Conservation (phyloP, 192 early-diverging fungal species). For the Phlyctochytrium planicorne region DNA sequence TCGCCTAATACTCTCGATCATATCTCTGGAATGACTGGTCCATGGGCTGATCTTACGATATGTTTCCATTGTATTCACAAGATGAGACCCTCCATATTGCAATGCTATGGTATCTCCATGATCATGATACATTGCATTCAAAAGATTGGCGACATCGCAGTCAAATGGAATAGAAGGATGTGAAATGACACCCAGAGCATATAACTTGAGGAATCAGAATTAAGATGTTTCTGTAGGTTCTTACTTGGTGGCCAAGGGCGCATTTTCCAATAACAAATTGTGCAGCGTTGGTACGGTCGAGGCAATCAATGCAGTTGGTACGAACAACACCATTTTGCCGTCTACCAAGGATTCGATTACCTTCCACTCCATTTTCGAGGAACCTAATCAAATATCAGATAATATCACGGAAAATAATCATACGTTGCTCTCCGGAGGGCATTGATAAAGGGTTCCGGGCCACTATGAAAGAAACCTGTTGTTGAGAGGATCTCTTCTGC, state of each 20-base stretch:
- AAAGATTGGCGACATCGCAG: slow-evolving; percentile 86
- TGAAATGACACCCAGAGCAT: slow-evolving; percentile 81
- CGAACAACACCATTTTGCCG: slow-evolving; percentile 85
- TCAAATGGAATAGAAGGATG: slow-evolving; percentile 83
- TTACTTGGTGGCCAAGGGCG: slow-evolving; percentile 89
- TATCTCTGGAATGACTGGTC: slow-evolving; percentile 93
- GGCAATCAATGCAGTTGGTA: slow-evolving; percentile 97
- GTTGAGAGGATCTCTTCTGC: slow-evolving; percentile 79
- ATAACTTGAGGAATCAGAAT: slow-evolving; percentile 53
- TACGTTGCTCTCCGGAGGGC: slow-evolving; percentile 30
- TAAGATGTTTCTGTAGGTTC: slow-evolving; percentile 15
- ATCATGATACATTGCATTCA: slow-evolving; percentile 97
- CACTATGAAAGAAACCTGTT: slow-evolving; percentile 93
- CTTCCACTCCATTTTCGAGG: neutral
- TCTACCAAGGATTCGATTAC: slow-evolving; percentile 36
- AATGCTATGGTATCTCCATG: slow-evolving; percentile 91
- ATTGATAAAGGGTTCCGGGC: slow-evolving; percentile 62
- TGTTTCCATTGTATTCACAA: slow-evolving; percentile 98
- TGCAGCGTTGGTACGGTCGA: slow-evolving; percentile 97
- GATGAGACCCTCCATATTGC: slow-evolving; percentile 92
- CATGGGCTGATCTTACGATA: slow-evolving; percentile 93
- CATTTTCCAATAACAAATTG: slow-evolving; percentile 95
- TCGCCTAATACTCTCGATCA: slow-evolving; percentile 88
- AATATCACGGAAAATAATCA: slow-evolving; percentile 9
- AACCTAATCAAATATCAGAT: neutral